Conservation (phyloP, 2,329 filamentous ascomycete genomes). For the Cladosporium sp. region DNA sequence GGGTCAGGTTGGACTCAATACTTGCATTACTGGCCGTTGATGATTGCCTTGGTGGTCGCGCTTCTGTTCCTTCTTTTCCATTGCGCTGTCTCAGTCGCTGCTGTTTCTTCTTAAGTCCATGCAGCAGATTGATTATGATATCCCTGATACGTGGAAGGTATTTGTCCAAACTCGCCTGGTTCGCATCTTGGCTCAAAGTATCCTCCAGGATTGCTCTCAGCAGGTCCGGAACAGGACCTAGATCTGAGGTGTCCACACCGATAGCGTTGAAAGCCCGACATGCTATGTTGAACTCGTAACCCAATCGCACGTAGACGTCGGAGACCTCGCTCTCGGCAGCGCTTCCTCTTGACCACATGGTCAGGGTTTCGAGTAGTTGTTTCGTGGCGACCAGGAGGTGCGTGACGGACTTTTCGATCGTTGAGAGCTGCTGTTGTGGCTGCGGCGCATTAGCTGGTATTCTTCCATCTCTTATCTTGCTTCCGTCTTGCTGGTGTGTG, state of each 20-base stretch:
- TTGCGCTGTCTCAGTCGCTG: slow-evolving; percentile 68
- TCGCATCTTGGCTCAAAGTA: slow-evolving; percentile 93
- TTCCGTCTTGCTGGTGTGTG: background rate
- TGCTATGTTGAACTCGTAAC: slow-evolving; percentile 99
- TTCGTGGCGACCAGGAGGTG: slow-evolving; percentile 97
- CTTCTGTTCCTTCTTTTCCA: slow-evolving; percentile 39
- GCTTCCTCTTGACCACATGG: slow-evolving; percentile 90
- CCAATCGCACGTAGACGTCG: slow-evolving; percentile 93
- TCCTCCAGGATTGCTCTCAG: slow-evolving; percentile 88
- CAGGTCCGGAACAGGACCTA: slow-evolving; percentile 91
- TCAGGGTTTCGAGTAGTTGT: slow-evolving; percentile 93
- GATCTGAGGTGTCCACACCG: slow-evolving; percentile 88
- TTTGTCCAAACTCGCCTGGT: slow-evolving; percentile 84
- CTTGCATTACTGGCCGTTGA: slow-evolving; percentile 45
- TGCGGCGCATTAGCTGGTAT: slow-evolving; percentile 32
- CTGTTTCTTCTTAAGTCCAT: slow-evolving; percentile 95
- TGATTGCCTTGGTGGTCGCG: slow-evolving; percentile 35
- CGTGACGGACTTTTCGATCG: slow-evolving; percentile 98
- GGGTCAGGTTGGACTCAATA: slow-evolving; percentile 42
- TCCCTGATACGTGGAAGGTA: slow-evolving; percentile 93
- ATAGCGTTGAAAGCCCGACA: slow-evolving; percentile 96
- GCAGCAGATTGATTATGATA: slow-evolving; percentile 96
- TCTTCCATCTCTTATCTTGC: background rate
- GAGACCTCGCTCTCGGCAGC: slow-evolving; percentile 94
- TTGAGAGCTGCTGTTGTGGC: slow-evolving; percentile 75